Percentiles rank a stretch among this genome's conserved stretches.
Evolutionary conservation across 345 rosid genomes (phyloP).

Genomic region (Syzygium jambos): DNA sequence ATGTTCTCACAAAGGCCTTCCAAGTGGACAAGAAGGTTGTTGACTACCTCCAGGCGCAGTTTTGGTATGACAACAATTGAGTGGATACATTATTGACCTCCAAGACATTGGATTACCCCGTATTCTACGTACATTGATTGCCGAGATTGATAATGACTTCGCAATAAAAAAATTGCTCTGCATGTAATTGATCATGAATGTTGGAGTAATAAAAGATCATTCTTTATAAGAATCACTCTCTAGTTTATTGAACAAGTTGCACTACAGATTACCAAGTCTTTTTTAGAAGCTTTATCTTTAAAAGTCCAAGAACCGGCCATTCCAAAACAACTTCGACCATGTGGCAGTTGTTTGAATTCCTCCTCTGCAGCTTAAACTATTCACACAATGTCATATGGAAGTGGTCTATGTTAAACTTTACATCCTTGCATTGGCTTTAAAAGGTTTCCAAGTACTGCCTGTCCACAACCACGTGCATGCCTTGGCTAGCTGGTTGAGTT

Average conservation of each 20-base stretch:
- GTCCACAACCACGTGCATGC: not conserved
- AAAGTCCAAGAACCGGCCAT: too few relatives aligned
- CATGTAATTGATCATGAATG: too few relatives aligned
- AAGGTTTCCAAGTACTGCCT: not conserved
- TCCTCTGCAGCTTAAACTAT: too few relatives aligned
- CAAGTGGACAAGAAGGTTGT: constrained; percentile 15
- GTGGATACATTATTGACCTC: not conserved
- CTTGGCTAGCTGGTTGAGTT: not conserved
- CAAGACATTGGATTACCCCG: not conserved
- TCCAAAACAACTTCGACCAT: too few relatives aligned
- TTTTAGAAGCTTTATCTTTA: too few relatives aligned
- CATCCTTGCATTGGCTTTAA: not conserved
- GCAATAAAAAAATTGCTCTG: not conserved
- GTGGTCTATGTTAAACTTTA: too few relatives aligned
- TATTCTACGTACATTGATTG: not conserved
- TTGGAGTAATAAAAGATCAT: not conserved
- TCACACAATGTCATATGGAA: too few relatives aligned
- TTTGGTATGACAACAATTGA: constrained; percentile 3
- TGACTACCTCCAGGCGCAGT: constrained; percentile 16
- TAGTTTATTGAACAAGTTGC: too few relatives aligned
- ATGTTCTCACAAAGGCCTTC: constrained; percentile 26
- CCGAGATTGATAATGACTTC: not conserved
- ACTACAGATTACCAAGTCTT: too few relatives aligned
- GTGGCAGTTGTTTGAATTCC: too few relatives aligned
- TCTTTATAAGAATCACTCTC: not conserved